These are phyloP conservation scores for Geotrichum australiense DNA, from an alignment of 1,139 yeast genomes.

Conservation along the genomic window DNA sequence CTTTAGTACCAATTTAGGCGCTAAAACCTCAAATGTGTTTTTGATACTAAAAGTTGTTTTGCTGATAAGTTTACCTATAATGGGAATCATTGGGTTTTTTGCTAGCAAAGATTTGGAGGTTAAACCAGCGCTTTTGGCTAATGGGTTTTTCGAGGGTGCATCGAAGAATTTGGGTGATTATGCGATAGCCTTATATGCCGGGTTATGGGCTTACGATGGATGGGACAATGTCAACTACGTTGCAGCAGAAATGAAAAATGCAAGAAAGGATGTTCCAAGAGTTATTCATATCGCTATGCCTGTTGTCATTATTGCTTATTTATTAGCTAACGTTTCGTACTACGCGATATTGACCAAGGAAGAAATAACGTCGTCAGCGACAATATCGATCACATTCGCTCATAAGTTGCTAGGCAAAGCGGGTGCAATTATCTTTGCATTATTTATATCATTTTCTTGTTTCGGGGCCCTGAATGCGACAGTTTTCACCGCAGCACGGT, in stretches of 20 bases:
- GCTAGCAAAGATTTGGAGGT: constrained; percentile 22
- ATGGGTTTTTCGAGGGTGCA: constrained; percentile 30
- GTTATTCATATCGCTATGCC: constrained; percentile 40
- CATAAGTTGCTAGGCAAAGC: constrained; percentile 28
- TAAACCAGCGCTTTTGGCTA: constrained; percentile 23
- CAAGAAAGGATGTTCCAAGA: constrained; percentile 36
- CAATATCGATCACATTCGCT: constrained; percentile 37
- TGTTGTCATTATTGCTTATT: constrained; percentile 34
- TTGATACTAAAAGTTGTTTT: constrained; percentile 34
- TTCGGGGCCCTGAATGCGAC: constrained; percentile 40
- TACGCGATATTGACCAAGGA: constrained; percentile 33
- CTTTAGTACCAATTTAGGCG: constrained; percentile 33
- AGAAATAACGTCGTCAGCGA: constrained; percentile 32
- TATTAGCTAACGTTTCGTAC: constrained; percentile 36
- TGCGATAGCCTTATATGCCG: constrained; percentile 39
- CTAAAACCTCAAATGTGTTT: constrained; percentile 34
- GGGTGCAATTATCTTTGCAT: constrained; percentile 32
- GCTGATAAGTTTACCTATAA: constrained; percentile 30
- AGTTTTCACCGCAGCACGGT: constrained; percentile 35
- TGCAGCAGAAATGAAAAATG: constrained; percentile 38
- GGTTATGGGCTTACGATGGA: constrained; percentile 42
- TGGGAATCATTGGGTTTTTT: constrained; percentile 31
- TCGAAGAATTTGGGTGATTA: constrained; percentile 30
- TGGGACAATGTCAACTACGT: constrained; percentile 42
- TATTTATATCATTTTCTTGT: constrained; percentile 36